These are phyloP conservation scores for Populus davidiana DNA, from an alignment of 345 rosid species.

Conservation along the genomic window DNA sequence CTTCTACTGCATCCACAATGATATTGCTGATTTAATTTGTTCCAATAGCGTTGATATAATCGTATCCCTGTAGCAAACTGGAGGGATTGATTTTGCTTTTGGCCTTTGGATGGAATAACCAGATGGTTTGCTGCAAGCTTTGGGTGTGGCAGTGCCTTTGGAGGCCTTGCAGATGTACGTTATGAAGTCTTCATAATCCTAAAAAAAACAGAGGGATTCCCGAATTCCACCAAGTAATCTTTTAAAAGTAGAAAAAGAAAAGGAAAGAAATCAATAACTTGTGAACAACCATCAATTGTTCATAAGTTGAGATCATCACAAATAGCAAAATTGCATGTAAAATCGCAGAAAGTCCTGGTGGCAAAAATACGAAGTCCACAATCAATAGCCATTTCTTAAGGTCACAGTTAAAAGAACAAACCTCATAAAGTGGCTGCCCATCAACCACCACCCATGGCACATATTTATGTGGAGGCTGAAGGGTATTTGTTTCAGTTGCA, in stretches of 20 bases:
- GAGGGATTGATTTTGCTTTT: constrained; percentile 21
- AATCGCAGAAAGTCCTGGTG: not conserved
- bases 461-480: constrained; percentile 78
- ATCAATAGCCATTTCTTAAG: not conserved
- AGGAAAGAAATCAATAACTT: not conserved
- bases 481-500: constrained; percentile 78
- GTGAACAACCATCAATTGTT: not conserved
- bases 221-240: not conserved
- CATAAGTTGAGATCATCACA: not conserved
- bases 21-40: constrained; percentile 19
- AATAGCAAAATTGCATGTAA: not conserved
- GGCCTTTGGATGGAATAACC: constrained; percentile 8
- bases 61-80: constrained; percentile 43
- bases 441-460: constrained; percentile 97
- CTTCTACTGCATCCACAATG: constrained; percentile 24
- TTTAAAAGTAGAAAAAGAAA: not conserved
- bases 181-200: constrained; percentile 77
- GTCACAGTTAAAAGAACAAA: constrained; percentile 26
- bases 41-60: constrained; percentile 1
- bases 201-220: not conserved
- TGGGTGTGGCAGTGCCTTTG: constrained; percentile 40
- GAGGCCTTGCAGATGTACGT: constrained; percentile 83
- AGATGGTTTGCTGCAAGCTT: constrained; percentile 52
- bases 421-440: constrained; percentile 93
- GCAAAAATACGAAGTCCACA: not conserved